Conservation (phyloP, 1,284 basidiomycete genomes). For the Ganoderma lingzhi region DNA sequence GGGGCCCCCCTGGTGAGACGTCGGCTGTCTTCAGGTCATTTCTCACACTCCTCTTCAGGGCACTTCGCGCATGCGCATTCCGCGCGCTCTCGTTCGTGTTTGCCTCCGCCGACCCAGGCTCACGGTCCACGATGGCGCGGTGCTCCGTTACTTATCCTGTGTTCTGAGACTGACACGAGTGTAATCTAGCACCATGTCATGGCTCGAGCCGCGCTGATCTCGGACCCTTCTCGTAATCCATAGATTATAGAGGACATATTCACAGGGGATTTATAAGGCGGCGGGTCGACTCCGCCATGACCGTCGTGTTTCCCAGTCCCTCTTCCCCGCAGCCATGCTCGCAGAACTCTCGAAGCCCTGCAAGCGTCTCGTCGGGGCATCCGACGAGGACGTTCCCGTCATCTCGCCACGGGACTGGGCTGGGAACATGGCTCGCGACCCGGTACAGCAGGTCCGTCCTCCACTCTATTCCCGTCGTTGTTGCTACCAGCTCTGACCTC, state of each 20-base stretch:
- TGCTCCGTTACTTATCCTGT: constrained; percentile 15
- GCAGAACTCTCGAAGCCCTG: constrained; percentile 53
- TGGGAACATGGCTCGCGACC: constrained; percentile 46
- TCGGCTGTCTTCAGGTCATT: constrained; percentile 2
- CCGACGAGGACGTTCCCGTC: constrained; percentile 63
- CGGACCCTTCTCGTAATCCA: constrained; percentile 27
- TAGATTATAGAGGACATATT: constrained; percentile 19
- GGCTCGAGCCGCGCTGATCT: constrained; percentile 25
- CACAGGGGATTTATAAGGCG: constrained; percentile 17
- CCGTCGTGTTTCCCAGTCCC: constrained; percentile 20
- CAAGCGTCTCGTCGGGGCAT: constrained; percentile 65
- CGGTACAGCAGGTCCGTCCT: constrained; percentile 42
- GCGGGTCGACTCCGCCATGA: not conserved
- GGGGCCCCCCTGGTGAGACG: constrained; percentile 23
- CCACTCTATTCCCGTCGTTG: constrained; percentile 8
- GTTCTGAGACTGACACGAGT: constrained; percentile 15
- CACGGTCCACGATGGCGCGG: constrained; percentile 15
- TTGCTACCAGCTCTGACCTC: constrained; percentile 7
- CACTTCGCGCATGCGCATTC: constrained; percentile 26
- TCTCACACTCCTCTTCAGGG: constrained; percentile 27
- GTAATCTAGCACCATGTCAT: constrained; percentile 18
- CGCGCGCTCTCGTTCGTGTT: constrained; percentile 30
- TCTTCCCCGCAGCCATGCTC: constrained; percentile 45
- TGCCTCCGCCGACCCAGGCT: constrained; percentile 15
- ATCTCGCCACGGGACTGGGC: constrained; percentile 63